These are phyloP conservation scores for Candida alai DNA, from an alignment of 805 yeast genomes.

Conservation along the genomic window DNA sequence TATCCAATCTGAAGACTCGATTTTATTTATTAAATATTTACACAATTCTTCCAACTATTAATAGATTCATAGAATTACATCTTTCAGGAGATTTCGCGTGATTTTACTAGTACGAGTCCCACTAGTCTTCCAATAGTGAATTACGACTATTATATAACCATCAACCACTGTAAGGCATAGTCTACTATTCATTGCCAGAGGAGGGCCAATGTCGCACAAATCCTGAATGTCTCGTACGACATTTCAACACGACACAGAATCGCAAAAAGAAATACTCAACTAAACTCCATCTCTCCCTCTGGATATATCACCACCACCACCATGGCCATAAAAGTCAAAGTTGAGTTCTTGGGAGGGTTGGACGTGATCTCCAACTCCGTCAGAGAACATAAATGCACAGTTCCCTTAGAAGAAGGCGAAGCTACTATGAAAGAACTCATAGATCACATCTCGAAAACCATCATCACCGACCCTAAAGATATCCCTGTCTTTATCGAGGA, in stretches of 20 bases:
- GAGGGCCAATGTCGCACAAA: not conserved
- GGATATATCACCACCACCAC: too few relatives aligned
- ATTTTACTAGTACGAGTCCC: too few relatives aligned
- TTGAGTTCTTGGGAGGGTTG: conserved; percentile 67
- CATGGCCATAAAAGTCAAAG: conserved; percentile 33
- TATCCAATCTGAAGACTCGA: too few relatives aligned
- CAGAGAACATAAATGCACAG: conserved; percentile 47
- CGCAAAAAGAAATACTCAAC: not conserved
- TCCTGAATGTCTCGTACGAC: not conserved
- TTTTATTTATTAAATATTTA: too few relatives aligned
- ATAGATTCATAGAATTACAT: too few relatives aligned
- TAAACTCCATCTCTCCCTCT: too few relatives aligned
- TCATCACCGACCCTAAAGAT: conserved; percentile 60
- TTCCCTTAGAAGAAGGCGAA: conserved; percentile 41
- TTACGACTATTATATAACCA: too few relatives aligned
- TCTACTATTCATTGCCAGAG: not conserved
- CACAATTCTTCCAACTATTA: too few relatives aligned
- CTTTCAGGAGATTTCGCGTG: too few relatives aligned
- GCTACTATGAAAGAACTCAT: conserved; percentile 52
- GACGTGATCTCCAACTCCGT: conserved; percentile 70
- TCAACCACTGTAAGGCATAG: too few relatives aligned
- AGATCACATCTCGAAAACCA: conserved; percentile 46
- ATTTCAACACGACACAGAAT: not conserved
- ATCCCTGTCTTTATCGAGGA: conserved; percentile 76
- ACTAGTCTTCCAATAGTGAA: too few relatives aligned